Evolutionary conservation across 2,329 filamentous ascomycete species (phyloP).

Genomic region (Exophiala dermatitidis): DNA sequence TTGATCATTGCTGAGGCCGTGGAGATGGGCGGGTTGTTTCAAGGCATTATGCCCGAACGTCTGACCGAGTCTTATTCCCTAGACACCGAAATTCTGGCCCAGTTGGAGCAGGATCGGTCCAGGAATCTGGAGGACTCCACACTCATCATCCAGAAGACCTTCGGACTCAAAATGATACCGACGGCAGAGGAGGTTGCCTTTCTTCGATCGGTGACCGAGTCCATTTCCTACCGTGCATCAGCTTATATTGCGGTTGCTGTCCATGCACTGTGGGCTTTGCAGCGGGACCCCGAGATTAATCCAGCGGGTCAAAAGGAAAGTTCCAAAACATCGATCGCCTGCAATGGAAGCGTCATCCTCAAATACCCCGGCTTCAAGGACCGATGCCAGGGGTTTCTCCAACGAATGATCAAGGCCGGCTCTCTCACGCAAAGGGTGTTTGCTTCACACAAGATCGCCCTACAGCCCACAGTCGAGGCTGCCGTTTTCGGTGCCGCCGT

Average conservation of each 20-base stretch:
- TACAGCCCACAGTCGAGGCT: constrained; percentile 39
- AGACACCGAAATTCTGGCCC: constrained; percentile 53
- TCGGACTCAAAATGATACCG: constrained; percentile 42
- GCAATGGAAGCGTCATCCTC: constrained; percentile 47
- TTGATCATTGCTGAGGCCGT: constrained; percentile 56
- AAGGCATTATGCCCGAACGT: constrained; percentile 49
- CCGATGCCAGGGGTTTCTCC: constrained; percentile 39
- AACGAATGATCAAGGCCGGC: constrained; percentile 35
- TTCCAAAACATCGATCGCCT: constrained; percentile 41
- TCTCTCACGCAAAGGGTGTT: constrained; percentile 22
- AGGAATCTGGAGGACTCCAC: constrained; percentile 35
- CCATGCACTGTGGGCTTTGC: constrained; percentile 54
- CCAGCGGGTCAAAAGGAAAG: constrained; percentile 8
- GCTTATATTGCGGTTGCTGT: constrained; percentile 57
- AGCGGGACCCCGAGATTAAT: constrained; percentile 44
- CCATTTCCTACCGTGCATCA: constrained; percentile 53
- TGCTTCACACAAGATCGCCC: constrained; percentile 29
- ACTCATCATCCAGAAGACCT: constrained; percentile 45
- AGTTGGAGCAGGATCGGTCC: constrained; percentile 46
- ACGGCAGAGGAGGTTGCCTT: constrained; percentile 48
- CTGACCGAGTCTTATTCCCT: constrained; percentile 52
- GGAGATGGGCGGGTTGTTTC: constrained; percentile 49
- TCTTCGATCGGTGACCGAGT: constrained; percentile 45
- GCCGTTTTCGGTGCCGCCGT: constrained; percentile 43
- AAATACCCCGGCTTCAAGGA: constrained; percentile 45